Evolutionary conservation across 805 yeast genomes (phyloP).

Genomic region (Yarrowia sp.): DNA sequence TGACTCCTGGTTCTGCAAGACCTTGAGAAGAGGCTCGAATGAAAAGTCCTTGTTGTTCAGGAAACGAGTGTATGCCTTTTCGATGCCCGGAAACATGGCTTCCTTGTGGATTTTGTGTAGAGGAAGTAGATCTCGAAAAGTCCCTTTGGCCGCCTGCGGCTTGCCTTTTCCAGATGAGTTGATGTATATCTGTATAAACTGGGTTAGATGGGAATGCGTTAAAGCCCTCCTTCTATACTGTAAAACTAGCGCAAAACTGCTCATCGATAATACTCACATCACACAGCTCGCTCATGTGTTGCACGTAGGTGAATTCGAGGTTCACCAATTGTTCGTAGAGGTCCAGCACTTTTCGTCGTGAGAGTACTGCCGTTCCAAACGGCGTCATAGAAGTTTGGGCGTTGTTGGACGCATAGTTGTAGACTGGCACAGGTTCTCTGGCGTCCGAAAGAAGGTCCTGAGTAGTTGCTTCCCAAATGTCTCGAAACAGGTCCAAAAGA

Average conservation of each 20-base stretch:
- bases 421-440: not conserved
- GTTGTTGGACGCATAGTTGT: not conserved
- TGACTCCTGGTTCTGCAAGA: slow-evolving; percentile 3
- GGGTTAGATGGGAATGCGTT: slow-evolving; percentile 10
- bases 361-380: not conserved
- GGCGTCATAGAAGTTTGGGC: not conserved
- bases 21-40: slow-evolving; percentile 5
- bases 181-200: slow-evolving; percentile 16
- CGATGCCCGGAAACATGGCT: not conserved
- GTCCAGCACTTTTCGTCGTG: not conserved
- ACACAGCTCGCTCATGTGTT: not conserved
- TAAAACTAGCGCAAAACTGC: not conserved
- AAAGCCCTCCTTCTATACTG: not conserved
- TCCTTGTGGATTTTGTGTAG: slow-evolving; percentile 8
- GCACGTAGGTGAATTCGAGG: slow-evolving; percentile 13
- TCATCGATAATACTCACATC: slow-evolving; percentile 4
- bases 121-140: not conserved
- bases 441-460: not conserved
- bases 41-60: not conserved
- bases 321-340: slow-evolving; percentile 10
- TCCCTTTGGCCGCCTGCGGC: slow-evolving; percentile 9
- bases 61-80: not conserved
- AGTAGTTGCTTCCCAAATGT: not conserved
- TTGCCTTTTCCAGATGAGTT: slow-evolving; percentile 17
- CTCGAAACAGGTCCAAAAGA: not conserved